phyloP scores from a whole-genome alignment of 2,329 filamentous ascomycete genomes.

The Laburnicola sp. region DNA sequence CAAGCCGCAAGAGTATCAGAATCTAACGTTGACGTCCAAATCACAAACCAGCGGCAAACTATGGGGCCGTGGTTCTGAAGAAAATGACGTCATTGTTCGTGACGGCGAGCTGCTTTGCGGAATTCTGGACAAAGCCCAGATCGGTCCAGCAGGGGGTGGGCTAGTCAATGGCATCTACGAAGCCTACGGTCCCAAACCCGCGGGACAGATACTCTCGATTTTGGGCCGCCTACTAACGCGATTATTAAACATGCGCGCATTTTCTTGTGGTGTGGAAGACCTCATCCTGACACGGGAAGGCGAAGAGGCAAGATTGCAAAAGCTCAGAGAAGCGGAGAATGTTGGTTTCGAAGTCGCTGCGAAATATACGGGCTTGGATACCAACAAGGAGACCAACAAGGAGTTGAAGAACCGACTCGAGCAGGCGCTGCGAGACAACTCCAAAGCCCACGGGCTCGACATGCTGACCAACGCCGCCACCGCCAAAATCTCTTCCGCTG shows the following conservation, averaged over 20 bases:
- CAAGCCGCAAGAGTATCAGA: conserved; percentile 72
- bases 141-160: conserved; percentile 83
- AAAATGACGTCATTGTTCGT: conserved; percentile 78
- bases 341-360: conserved; percentile 80
- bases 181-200: conserved; percentile 82
- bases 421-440: conserved; percentile 86
- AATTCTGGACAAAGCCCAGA: conserved; percentile 93
- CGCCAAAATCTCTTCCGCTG: conserved; percentile 70
- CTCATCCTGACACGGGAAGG: conserved; percentile 80
- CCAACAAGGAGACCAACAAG: conserved; percentile 65
- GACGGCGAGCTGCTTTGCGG: conserved; percentile 86
- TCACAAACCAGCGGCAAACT: conserved; percentile 76
- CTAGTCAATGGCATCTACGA: conserved; percentile 93
- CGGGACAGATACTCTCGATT: conserved; percentile 85
- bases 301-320: conserved; percentile 69
- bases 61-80: conserved; percentile 77
- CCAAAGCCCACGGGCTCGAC: conserved; percentile 89
- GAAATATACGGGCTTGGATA: conserved; percentile 82
- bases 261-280: conserved; percentile 97
- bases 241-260: conserved; percentile 88
- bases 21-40: conserved; percentile 77
- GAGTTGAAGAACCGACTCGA: conserved; percentile 79
- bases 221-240: conserved; percentile 87
- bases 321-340: conserved; percentile 66
- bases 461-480: conserved; percentile 76